These are phyloP conservation scores for Penicillium crystallinum DNA, from an alignment of 495 filamentous ascomycete genomes.

Conservation along the genomic window DNA sequence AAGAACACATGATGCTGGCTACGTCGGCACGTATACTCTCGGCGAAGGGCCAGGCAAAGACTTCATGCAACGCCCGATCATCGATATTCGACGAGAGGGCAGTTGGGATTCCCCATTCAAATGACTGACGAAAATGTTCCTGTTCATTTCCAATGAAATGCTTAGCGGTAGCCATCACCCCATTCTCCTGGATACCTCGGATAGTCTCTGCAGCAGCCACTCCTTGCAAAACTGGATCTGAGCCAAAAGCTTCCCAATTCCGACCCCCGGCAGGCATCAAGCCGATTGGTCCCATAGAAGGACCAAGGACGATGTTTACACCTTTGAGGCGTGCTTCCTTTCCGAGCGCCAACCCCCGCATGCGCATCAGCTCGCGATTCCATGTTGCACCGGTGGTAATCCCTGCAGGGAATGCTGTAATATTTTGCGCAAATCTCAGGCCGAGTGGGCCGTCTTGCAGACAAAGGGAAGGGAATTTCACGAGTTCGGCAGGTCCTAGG, in stretches of 20 bases:
- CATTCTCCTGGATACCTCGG: slow-evolving; percentile 69
- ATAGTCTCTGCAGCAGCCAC: slow-evolving; percentile 65
- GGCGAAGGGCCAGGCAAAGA: slow-evolving; percentile 88
- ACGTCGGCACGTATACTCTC: slow-evolving; percentile 85
- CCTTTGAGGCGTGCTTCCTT: slow-evolving; percentile 66
- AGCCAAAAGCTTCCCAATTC: slow-evolving; percentile 86
- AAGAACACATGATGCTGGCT: slow-evolving; percentile 80
- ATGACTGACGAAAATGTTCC: slow-evolving; percentile 73
- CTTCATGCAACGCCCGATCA: slow-evolving; percentile 74
- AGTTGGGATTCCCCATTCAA: slow-evolving; percentile 69
- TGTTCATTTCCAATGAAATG: slow-evolving; percentile 83
- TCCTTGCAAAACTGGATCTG: slow-evolving; percentile 71
- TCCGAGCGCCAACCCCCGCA: slow-evolving; percentile 62
- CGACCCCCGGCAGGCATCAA: slow-evolving; percentile 80
- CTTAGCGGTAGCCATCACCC: slow-evolving; percentile 81
- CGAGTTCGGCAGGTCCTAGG: slow-evolving; percentile 55
- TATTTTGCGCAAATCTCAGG: slow-evolving; percentile 68
- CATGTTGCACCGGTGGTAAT: slow-evolving; percentile 83
- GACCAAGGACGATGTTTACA: slow-evolving; percentile 71
- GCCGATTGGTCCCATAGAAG: slow-evolving; percentile 72
- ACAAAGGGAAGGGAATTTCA: slow-evolving; percentile 79
- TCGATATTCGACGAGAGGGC: slow-evolving; percentile 79
- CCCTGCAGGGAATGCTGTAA: slow-evolving; percentile 78
- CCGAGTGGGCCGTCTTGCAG: slow-evolving; percentile 89
- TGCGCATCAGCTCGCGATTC: slow-evolving; percentile 74